Evolutionary conservation across 768 basidiomycete genomes (phyloP).

Genomic region (Mycena floridula): DNA sequence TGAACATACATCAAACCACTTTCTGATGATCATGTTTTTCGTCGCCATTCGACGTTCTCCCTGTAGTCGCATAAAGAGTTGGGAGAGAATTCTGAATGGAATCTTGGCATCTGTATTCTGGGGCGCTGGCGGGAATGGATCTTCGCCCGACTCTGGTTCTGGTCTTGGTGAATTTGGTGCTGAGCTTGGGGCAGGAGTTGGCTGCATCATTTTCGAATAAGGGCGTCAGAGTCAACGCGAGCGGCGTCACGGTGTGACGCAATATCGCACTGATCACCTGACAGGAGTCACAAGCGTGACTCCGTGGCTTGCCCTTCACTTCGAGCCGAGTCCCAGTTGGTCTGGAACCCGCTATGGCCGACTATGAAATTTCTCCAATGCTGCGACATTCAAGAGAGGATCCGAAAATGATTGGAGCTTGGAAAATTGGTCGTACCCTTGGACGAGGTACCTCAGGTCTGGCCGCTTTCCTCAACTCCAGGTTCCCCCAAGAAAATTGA

Average conservation of each 20-base stretch:
- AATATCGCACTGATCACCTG: no score
- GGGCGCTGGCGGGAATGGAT: constrained; percentile 48
- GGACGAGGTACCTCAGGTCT: constrained; percentile 76
- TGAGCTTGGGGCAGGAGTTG: constrained; percentile 64
- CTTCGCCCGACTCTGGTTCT: constrained; percentile 23
- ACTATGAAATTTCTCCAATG: constrained; percentile 12
- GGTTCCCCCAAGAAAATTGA: no score
- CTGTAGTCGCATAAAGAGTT: constrained; percentile 72
- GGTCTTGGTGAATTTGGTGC: constrained; percentile 41
- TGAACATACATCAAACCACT: constrained; percentile 74
- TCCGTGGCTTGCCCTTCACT: background rate
- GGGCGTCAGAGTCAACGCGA: no score
- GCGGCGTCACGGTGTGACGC: no score
- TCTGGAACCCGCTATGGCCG: constrained; percentile 19
- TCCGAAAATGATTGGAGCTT: constrained; percentile 68
- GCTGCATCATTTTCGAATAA: constrained; percentile 49
- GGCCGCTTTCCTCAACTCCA: constrained; percentile 7
- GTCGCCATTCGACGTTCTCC: constrained; percentile 70
- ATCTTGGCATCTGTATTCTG: constrained; percentile 64
- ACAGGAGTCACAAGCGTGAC: no score
- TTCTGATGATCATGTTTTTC: constrained; percentile 58
- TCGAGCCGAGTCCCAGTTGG: background rate
- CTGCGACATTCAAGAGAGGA: constrained; percentile 30
- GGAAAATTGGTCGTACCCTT: constrained; percentile 83
- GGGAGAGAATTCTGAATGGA: constrained; percentile 58